phyloP scores from a whole-genome alignment of 2,329 filamentous ascomycete species.

The Tolypocladium cylindrosporum region DNA sequence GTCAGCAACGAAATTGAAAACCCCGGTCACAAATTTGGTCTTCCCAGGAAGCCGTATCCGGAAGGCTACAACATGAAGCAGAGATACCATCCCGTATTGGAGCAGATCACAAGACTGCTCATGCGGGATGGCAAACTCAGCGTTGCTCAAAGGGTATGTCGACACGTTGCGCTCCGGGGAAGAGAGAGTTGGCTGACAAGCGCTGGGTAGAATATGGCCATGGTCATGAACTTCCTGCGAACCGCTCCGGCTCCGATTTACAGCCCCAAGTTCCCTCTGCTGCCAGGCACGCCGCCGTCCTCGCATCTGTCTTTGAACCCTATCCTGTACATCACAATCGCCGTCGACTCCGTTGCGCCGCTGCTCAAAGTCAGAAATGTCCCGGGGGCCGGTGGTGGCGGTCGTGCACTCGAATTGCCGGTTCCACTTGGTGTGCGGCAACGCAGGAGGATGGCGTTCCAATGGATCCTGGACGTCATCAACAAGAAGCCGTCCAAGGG shows the following conservation, averaged over 20 bases:
- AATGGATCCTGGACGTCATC: conserved; percentile 84
- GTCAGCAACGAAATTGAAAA: conserved; percentile 15
- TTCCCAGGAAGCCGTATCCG: conserved; percentile 58
- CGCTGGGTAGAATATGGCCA: conserved; percentile 61
- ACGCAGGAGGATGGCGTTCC: conserved; percentile 66
- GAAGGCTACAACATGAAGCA: conserved; percentile 57
- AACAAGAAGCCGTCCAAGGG: conserved; percentile 66
- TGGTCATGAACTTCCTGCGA: conserved; percentile 75
- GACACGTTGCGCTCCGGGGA: not conserved
- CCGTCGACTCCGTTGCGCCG: conserved; percentile 87
- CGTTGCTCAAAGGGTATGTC: conserved; percentile 72
- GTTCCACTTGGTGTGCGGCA: conserved; percentile 66
- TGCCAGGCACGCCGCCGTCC: conserved; percentile 68
- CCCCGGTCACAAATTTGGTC: conserved; percentile 66
- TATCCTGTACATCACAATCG: conserved; percentile 77
- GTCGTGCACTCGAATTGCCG: conserved; percentile 72
- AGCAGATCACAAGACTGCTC: conserved; percentile 80
- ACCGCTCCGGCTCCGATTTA: conserved; percentile 71
- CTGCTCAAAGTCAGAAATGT: conserved; percentile 70
- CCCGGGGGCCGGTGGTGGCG: conserved; percentile 76
- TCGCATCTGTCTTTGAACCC: conserved; percentile 80
- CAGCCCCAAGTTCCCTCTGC: conserved; percentile 59
- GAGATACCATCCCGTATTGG: conserved; percentile 75
- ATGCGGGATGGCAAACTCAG: conserved; percentile 90
- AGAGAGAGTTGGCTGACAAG: conserved; percentile 5